Evolutionary conservation across 2,329 filamentous ascomycete species (phyloP), one percentile per base, ranked within the genome.

Genomic region (Penicillium expansum): DNA sequence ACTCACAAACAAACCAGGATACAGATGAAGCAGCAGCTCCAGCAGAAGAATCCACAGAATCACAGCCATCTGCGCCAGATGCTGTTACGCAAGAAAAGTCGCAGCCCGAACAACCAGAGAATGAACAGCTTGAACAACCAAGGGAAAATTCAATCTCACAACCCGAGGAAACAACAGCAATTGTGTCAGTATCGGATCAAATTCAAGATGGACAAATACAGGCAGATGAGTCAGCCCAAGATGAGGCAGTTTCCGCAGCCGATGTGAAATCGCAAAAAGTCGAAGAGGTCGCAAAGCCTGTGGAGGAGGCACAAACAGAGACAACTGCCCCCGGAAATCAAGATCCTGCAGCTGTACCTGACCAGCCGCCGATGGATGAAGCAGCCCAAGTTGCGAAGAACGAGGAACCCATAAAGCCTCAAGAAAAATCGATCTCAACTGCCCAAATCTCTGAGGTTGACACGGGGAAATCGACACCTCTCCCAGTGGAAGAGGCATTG

Each of bases 401-500:
- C 24, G 37, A 55, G 52, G 63, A 67, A n/a, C 41, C 60, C 14
- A 61, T 62, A 20, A 69, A 69, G 5, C 9, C 55, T 20, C 49
- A 59, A 18, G 65, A 66, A 50, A 60, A 56, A 43, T 61, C 55
- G 48, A 62, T 52, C 39, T 48, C 64, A 7, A 59, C 62, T 56
- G 49, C 59, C 53, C 64, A 61, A 49, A 55, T 62, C 50, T 68
- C 70, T 5, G 70, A 67, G 53, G 58, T 57, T 20, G 62, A 61
- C 47, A 71, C 65, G 0, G 68, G 57, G 44, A 33, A 67, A 18
- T 71, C 67, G 10, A 69, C 70, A 41, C 66, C 69, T 48, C 58
- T 68, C 11, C 67, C 68, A 6, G 48, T 62, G 27, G 70, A 73
- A 61, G 75, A 78, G 65, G 63, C 74, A 39, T 64, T 76, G 33